These are phyloP conservation scores for Annulohypoxylon maeteangense DNA, from an alignment of 495 filamentous ascomycete genomes.

Conservation along the genomic window DNA sequence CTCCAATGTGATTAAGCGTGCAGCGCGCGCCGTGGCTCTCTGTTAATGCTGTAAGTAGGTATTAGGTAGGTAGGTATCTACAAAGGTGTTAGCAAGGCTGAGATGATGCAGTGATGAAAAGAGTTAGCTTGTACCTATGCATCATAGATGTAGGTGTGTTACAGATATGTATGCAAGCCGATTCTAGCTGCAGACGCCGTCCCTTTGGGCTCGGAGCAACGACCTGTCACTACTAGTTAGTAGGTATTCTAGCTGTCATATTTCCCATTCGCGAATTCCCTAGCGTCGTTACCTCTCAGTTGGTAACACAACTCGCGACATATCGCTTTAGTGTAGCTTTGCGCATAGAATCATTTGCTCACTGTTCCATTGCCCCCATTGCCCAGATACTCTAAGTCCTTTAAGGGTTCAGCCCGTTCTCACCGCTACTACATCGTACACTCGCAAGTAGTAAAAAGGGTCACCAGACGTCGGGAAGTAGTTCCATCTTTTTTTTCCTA, in stretches of 20 bases:
- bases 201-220: slow-evolving; percentile 24
- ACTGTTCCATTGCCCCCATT: slow-evolving; percentile 24
- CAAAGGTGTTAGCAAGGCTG: slow-evolving; percentile 23
- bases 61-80: background rate
- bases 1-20: slow-evolving; percentile 21
- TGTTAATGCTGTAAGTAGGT: too few relatives aligned
- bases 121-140: slow-evolving; percentile 16
- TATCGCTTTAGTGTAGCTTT: background rate
- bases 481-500: slow-evolving; percentile 11
- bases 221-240: slow-evolving; percentile 4
- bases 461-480: slow-evolving; percentile 28
- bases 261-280: slow-evolving; percentile 37
- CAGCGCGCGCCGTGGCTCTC: slow-evolving; percentile 8
- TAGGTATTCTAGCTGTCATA: slow-evolving; percentile 24
- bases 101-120: slow-evolving; percentile 20
- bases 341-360: slow-evolving; percentile 17
- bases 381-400: background rate
- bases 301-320: slow-evolving; percentile 33
- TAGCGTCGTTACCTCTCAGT: slow-evolving; percentile 27
- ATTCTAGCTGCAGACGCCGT: slow-evolving; percentile 39
- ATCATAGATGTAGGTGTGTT: slow-evolving; percentile 37
- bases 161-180: slow-evolving; percentile 43
- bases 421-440: slow-evolving; percentile 40
- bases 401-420: slow-evolving; percentile 22
- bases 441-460: slow-evolving; percentile 19